A percentile compares a stretch with the other conserved stretches of the same genome.
phyloP scores from a whole-genome alignment of 1,284 basidiomycete genomes.

The Fistulina hepatica region DNA sequence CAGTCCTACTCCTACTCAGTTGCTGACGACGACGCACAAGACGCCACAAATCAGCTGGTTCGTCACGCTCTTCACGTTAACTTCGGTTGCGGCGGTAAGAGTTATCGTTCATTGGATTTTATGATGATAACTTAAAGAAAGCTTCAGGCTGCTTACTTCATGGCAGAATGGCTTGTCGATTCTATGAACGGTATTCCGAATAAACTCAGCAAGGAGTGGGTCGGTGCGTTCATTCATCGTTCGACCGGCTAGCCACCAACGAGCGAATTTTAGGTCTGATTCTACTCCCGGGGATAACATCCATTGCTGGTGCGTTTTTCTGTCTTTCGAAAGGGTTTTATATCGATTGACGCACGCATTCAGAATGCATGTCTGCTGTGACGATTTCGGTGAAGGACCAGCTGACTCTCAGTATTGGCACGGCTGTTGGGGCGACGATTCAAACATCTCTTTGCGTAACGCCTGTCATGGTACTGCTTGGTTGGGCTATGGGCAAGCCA shows the following conservation, averaged over 20 bases:
- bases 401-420: background rate
- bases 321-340: background rate
- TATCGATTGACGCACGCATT: background rate
- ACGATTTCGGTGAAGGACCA: constrained; percentile 32
- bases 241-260: too few species aligned
- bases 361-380: background rate
- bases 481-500: constrained; percentile 56
- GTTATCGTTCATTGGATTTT: too few species aligned
- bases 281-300: background rate
- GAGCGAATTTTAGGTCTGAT: too few species aligned
- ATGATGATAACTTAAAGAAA: too few species aligned
- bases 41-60: constrained; percentile 1
- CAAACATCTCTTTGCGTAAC: constrained; percentile 85
- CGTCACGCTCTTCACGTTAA: background rate
- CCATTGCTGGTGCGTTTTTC: background rate
- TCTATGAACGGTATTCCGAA: constrained; percentile 59
- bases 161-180: constrained; percentile 79
- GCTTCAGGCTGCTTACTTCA: constrained; percentile 57
- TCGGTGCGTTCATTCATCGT: constrained; percentile 81
- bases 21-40: too few species aligned
- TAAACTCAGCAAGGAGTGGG: constrained; percentile 62
- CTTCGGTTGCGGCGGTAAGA: background rate
- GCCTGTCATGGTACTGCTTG: constrained; percentile 57
- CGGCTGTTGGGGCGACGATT: constrained; percentile 1
- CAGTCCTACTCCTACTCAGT: too few species aligned